A percentile compares a stretch with the other conserved stretches of the same genome.
Conservation (phyloP, 2,329 filamentous ascomycete species). For the Lasiodiplodia citricola region DNA sequence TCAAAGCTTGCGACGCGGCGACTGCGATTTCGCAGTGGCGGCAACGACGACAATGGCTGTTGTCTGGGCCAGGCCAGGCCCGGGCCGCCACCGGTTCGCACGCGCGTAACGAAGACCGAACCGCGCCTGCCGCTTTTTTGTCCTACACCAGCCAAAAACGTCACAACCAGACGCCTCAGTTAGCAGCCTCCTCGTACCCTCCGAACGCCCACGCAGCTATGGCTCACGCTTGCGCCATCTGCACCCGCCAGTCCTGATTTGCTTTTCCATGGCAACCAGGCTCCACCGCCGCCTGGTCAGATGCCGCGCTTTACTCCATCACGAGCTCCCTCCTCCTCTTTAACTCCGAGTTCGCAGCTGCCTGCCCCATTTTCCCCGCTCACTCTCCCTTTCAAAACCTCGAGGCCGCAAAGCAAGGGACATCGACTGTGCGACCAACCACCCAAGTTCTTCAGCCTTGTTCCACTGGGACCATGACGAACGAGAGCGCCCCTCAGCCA, state of each 20-base stretch:
- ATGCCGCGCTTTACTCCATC: background rate
- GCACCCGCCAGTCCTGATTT: background rate
- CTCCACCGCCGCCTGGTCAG: conserved; percentile 9
- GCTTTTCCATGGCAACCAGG: background rate
- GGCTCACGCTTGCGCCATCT: background rate
- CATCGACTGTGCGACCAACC: background rate
- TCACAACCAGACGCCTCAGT: background rate
- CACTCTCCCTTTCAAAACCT: background rate
- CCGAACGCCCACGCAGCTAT: background rate
- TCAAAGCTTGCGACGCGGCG: background rate
- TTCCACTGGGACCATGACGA: conserved; percentile 1
- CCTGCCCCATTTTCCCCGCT: background rate
- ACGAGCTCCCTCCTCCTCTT: background rate
- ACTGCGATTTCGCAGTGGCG: background rate
- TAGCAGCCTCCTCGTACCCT: background rate
- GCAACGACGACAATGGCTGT: background rate
- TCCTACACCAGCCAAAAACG: background rate
- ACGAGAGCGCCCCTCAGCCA: background rate
- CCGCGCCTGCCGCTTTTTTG: background rate
- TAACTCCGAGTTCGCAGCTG: background rate
- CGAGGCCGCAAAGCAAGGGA: conserved; percentile 7
- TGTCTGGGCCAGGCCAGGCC: background rate
- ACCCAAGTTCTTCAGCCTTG: background rate
- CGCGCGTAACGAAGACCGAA: background rate
- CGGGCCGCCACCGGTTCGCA: background rate